Percentiles rank a stretch among this genome's conserved stretches.
Conservation (phyloP, 148 eudicot species). For the Cornus controversa region DNA sequence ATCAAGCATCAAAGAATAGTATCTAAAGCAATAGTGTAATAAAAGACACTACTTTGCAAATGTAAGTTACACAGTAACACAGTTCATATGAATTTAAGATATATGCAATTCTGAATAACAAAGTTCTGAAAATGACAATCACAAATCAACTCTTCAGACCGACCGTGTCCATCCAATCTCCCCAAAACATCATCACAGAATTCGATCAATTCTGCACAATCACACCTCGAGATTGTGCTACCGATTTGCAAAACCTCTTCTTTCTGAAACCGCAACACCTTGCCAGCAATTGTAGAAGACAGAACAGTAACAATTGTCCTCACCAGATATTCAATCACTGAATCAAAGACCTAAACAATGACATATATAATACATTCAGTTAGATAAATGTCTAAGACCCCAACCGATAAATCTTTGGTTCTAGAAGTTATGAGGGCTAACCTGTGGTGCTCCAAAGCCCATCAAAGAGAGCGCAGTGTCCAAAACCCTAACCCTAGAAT, state of each 20-base stretch:
- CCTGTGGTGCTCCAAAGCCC: slow-evolving; percentile 63
- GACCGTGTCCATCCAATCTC: slow-evolving; percentile 34
- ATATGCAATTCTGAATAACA: background rate
- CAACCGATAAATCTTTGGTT: background rate
- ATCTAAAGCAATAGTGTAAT: background rate
- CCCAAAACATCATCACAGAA: slow-evolving; percentile 33
- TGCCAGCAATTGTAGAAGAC: slow-evolving; percentile 41
- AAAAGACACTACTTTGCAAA: background rate
- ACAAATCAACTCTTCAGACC: background rate
- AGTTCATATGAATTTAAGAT: background rate
- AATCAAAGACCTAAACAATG: slow-evolving; percentile 45
- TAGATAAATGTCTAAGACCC: background rate
- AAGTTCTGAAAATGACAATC: background rate
- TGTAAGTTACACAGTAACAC: background rate
- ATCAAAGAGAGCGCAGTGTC: slow-evolving; percentile 56
- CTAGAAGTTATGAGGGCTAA: slow-evolving; percentile 3
- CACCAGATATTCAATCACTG: slow-evolving; percentile 35
- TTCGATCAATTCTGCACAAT: slow-evolving; percentile 27
- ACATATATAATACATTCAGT: background rate
- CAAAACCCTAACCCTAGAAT: slow-evolving; percentile 45
- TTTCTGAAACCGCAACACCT: slow-evolving; percentile 23
- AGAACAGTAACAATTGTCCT: slow-evolving; percentile 42
- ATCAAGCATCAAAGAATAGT: slow-evolving; percentile 2
- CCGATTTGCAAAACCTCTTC: slow-evolving; percentile 41
- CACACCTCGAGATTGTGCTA: slow-evolving; percentile 27